Base-by-base conservation (phyloP, 768 basidiomycete species). In the Solioccasus polychromus region DNA sequence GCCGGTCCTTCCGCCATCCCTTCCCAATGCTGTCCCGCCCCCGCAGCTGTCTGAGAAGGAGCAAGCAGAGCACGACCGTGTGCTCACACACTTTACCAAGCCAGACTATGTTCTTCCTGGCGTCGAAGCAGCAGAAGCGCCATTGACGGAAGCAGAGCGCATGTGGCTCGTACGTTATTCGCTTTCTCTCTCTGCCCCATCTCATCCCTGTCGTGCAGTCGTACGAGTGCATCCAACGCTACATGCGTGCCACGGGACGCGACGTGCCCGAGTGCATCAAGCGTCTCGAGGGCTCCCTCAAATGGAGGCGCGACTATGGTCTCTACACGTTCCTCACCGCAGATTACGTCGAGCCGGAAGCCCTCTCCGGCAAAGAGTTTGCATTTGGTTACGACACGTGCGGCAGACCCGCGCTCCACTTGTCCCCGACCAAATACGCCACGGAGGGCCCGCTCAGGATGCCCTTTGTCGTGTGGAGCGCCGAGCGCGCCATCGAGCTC, bases 231-330 rank as follows among this genome's bases (percentile, higher is more conserved):
- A 62, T 91, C 31, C 70, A 86, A 32, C 74, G 89, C 74, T 92
- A 83, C 62, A 66, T 89, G 29, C 82, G 89, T 32, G 91, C 91
- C 3, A 73, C 79, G 1, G 92, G 91, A 52, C 89, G 88, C 83
- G 76, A 78, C 45, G 63, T 69, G 8, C 59, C 71, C n/a, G 67
- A 62, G 22, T 77, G 80, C 3, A 83, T 90, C 44, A 70, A 74
- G 29, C 74, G 89, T 11, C 64, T 91, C 3, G 86, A 92, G 59
- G 75, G 63, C 18, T 89, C 91, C 1, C 70, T 88, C 25, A 77
- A 72, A 49, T 93, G 92, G 92, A 71, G 91, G 39, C 75, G 90
- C 26, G 87, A 89, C 43, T 92, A 75, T 61, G 85, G 86, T 11
- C 53, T 92, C 15, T 81, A 88, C 52, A 79, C 84, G 52, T 45